Conservation (phyloP, 768 basidiomycete genomes). For the Serendipita sp. region DNA sequence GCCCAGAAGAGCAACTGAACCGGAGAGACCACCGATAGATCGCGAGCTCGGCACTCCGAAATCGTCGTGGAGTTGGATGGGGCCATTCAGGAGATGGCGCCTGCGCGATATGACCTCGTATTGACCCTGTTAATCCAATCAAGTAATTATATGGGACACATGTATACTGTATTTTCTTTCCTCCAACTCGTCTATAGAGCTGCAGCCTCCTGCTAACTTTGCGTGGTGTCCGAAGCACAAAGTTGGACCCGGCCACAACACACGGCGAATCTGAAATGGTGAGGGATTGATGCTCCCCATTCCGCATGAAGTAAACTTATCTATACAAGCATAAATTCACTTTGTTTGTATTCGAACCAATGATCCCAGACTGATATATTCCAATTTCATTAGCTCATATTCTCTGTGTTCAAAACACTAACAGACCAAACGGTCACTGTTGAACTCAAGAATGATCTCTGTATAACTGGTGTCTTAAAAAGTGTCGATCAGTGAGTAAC, state of each 20-base stretch:
- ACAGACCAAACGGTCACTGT: slow-evolving; percentile 95
- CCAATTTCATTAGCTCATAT: slow-evolving; percentile 50
- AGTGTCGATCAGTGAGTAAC: slow-evolving; percentile 87
- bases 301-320: too few relatives aligned
- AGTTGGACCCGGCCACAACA: not conserved
- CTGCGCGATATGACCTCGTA: not conserved
- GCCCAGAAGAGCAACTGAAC: not conserved
- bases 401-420: slow-evolving; percentile 97
- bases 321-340: not conserved
- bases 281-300: not conserved
- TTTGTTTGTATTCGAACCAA: not conserved
- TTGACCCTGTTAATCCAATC: too few relatives aligned
- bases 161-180: too few relatives aligned
- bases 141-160: too few relatives aligned
- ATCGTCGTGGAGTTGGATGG: slow-evolving; percentile 1
- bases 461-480: slow-evolving; percentile 88
- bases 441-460: slow-evolving; percentile 97
- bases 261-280: not conserved
- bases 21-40: not conserved
- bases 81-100: not conserved
- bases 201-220: too few relatives aligned
- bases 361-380: not conserved
- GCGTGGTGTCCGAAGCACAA: too few relatives aligned
- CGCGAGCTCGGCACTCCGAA: not conserved
- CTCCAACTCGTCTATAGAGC: too few relatives aligned